phyloP scores from a whole-genome alignment of 441 rosid genomes.

The Geranium incanum region DNA sequence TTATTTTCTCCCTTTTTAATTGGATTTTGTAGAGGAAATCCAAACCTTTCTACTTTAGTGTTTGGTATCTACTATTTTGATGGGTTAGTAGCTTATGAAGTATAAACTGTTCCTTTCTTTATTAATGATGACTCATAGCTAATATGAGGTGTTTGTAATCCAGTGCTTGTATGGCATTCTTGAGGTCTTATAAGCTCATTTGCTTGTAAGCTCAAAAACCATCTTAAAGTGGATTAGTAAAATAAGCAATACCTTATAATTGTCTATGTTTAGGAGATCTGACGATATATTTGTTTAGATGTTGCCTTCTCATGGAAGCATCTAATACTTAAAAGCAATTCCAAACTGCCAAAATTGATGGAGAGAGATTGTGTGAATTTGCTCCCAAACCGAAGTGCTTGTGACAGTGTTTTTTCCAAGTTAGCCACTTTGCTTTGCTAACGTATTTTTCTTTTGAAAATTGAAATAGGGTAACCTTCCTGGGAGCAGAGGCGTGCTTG shows the following conservation, averaged over 20 bases:
- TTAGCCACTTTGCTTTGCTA: neutral
- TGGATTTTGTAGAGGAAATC: neutral
- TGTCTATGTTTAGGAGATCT: neutral
- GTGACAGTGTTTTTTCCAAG: neutral
- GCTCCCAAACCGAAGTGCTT: neutral
- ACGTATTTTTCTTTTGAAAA: neutral
- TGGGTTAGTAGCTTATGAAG: too few relatives aligned
- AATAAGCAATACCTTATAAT: neutral
- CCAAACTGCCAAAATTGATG: neutral
- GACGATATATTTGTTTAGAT: neutral
- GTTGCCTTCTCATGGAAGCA: neutral
- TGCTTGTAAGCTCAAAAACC: neutral
- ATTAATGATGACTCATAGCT: too few relatives aligned
- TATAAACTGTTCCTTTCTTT: too few relatives aligned
- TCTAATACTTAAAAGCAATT: neutral
- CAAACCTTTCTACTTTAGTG: neutral
- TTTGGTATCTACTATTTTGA: too few relatives aligned
- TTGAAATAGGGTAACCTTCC: slow-evolving; percentile 58
- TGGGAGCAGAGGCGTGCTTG: slow-evolving; percentile 91
- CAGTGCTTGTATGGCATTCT: too few relatives aligned
- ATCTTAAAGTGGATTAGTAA: neutral
- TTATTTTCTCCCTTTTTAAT: neutral
- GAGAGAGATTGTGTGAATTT: neutral
- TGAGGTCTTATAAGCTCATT: neutral
- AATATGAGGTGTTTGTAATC: too few relatives aligned